Evolutionary conservation across 306 rosid genomes (phyloP), one percentile per base, ranked within the genome.

Genomic region (Pyrus betulifolia): DNA sequence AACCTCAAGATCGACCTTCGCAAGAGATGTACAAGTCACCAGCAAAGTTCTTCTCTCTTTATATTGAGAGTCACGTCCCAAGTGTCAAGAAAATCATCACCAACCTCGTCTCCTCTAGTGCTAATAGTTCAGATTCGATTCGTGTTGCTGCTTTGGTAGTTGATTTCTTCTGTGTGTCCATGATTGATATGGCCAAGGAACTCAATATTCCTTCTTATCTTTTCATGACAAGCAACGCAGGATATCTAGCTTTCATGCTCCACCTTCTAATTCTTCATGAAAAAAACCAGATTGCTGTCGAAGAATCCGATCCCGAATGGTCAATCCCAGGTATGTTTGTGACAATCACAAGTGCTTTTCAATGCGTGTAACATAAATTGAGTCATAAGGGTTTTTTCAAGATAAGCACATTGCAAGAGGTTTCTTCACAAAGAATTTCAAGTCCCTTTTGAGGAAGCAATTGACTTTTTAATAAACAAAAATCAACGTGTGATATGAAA

Each of bases 131-230:
- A 17, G 70, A 46, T 60, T 78, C 88, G 55, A 49, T 52, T 30
- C 71, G 57, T 2, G 71, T 83, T 71, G 75, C 75, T 19, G 87
- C 75, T 12, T 75, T 91, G 82, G 81, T 90, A 30, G 74, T 90
- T 40, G 89, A 88, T 83, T 78, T 90, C 61, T 84, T 90, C 42
- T 86, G 85, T 21, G 28, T 76, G 74, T 30, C 84, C 27, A 72
- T 90, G 87, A 22, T 86, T 75, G 90, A 84, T 76, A 78, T 86
- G 68, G 92, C 80, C 74, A 75, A 72, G 7, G 86, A 88, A 45
- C 60, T 86, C 18, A 80, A 83, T 2, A 80, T 88, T 31, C 89
- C 89, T 61, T 82, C 86, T 74, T 86, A 83, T 72, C 44, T 85
- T 40, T 88, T 82, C 40, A 35, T 85, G 62, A 79, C 96, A 8